Evolutionary conservation across 805 yeast species (phyloP).

Genomic region (Hanseniaspora vineae): DNA sequence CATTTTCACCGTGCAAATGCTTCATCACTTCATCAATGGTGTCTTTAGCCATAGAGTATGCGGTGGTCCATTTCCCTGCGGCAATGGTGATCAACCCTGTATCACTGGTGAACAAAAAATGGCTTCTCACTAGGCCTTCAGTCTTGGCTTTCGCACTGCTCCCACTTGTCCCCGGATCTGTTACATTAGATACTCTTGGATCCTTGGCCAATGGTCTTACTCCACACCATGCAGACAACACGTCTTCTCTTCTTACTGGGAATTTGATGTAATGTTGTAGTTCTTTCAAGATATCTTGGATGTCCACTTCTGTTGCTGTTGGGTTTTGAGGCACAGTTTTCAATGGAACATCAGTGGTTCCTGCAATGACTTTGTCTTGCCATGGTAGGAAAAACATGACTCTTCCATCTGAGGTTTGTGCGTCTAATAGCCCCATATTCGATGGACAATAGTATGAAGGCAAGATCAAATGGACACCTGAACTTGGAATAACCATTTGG

Average conservation of each 20-base stretch:
- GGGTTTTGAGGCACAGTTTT: constrained; percentile 62
- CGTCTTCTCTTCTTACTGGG: constrained; percentile 83
- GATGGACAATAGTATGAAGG: constrained; percentile 89
- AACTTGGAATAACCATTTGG: constrained; percentile 83
- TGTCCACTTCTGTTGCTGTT: constrained; percentile 76
- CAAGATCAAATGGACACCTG: constrained; percentile 85
- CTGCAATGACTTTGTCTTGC: constrained; percentile 95
- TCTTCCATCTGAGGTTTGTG: constrained; percentile 87
- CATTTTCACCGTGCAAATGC: constrained; percentile 22
- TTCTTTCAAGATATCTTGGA: constrained; percentile 75
- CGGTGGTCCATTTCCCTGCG: constrained; percentile 98
- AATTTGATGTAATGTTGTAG: constrained; percentile 81
- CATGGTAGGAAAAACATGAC: constrained; percentile 95
- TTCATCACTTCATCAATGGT: constrained; percentile 65
- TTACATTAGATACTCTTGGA: constrained; percentile 37
- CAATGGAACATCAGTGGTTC: constrained; percentile 89
- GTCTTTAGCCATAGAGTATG: constrained; percentile 95
- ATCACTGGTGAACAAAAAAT: constrained; percentile 58
- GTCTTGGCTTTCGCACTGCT: constrained; percentile 32
- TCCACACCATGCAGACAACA: constrained; percentile 93
- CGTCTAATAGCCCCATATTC: constrained; percentile 80
- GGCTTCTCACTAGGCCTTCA: constrained; percentile 85
- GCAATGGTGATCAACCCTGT: constrained; percentile 78
- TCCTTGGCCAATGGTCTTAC: constrained; percentile 89
- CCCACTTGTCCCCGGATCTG: constrained; percentile 21